Percentiles rank a stretch among this genome's conserved stretches.
Conservation (phyloP, 2,329 filamentous ascomycete species). For the Curvularia hawaiiensis region DNA sequence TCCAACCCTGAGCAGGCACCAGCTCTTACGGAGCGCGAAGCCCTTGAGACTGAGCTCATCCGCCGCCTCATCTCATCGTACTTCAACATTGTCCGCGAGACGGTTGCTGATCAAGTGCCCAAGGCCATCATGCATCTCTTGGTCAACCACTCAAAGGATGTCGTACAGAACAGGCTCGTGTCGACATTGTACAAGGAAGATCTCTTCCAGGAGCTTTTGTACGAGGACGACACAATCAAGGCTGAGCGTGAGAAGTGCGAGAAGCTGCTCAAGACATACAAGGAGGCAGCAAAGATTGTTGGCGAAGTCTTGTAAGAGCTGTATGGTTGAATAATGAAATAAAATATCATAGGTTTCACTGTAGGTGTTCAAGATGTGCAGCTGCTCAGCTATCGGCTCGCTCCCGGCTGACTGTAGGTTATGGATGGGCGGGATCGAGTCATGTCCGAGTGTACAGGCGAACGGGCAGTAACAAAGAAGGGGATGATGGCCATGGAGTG, state of each 20-base stretch:
- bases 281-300: conserved; percentile 97
- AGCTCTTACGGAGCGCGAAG: conserved; percentile 91
- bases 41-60: conserved; percentile 97
- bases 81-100: conserved; percentile 98
- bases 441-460: background rate
- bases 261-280: conserved; percentile 91
- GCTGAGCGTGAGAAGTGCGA: conserved; percentile 98
- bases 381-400: conserved; percentile 3
- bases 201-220: conserved; percentile 89
- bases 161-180: conserved; percentile 94
- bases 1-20: conserved; percentile 67
- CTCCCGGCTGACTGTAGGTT: background rate
- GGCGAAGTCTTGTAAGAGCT: conserved; percentile 71
- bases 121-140: conserved; percentile 99
- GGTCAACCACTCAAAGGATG: conserved; percentile 98
- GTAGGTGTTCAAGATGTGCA: conserved; percentile 18
- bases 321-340: conserved; percentile 21
- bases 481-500: conserved; percentile 1
- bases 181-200: conserved; percentile 93
- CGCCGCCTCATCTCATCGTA: conserved; percentile 95
- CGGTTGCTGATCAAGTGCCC: conserved; percentile 97
- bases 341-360: conserved; percentile 6
- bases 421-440: conserved; percentile 3
- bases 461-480: background rate
- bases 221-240: conserved; percentile 97